These are phyloP conservation scores for Fusarium domesticum DNA, from an alignment of 2,329 filamentous ascomycete genomes.

Conservation along the genomic window DNA sequence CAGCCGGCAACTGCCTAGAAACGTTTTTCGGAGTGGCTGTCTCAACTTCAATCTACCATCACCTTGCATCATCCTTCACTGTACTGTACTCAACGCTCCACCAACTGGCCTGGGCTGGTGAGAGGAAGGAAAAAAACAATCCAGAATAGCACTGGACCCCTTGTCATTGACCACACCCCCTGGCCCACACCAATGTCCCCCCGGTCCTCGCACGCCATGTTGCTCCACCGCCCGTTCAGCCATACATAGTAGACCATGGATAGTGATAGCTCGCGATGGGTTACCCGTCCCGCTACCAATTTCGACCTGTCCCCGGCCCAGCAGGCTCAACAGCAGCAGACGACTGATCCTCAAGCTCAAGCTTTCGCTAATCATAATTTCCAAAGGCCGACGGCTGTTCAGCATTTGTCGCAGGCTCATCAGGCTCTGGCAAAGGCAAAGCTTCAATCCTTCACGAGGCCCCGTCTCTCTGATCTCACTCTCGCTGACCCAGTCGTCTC, in stretches of 20 bases:
- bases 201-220: slow-evolving; percentile 24
- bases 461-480: slow-evolving; percentile 22
- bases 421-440: slow-evolving; percentile 18
- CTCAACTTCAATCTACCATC: background rate
- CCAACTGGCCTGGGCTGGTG: too few species aligned
- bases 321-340: slow-evolving; percentile 8
- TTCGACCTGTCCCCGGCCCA: slow-evolving; percentile 20
- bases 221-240: slow-evolving; percentile 25
- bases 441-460: slow-evolving; percentile 23
- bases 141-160: background rate
- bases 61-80: background rate
- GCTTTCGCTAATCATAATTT: background rate
- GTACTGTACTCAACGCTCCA: background rate
- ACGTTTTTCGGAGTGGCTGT: too few species aligned
- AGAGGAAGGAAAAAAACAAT: background rate
- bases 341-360: background rate
- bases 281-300: slow-evolving; percentile 25
- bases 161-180: slow-evolving; percentile 4
- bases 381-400: slow-evolving; percentile 3
- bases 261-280: slow-evolving; percentile 28
- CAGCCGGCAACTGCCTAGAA: background rate
- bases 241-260: slow-evolving; percentile 16
- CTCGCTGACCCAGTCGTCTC: slow-evolving; percentile 14
- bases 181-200: slow-evolving; percentile 1
- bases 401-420: slow-evolving; percentile 5